Evolutionary conservation across 371 early-diverging fungal genomes (phyloP).

Genomic region (Mucor lusitanicus): DNA sequence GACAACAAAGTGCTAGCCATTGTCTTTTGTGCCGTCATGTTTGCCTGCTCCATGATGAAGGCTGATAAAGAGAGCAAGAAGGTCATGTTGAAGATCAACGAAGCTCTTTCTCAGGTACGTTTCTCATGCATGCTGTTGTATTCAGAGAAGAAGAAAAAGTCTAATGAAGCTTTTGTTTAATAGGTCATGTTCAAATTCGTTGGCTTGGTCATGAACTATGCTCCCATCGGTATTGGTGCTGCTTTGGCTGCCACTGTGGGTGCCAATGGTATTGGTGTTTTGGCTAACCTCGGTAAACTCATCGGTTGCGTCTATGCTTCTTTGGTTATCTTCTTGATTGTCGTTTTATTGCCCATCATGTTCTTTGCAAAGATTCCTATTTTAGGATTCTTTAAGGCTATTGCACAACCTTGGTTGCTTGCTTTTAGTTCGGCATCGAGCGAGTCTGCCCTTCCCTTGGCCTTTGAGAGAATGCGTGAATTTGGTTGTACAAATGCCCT

Average conservation of each 20-base stretch:
- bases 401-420: conserved; percentile 71
- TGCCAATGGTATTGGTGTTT: conserved; percentile 62
- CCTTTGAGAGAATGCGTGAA: conserved; percentile 71
- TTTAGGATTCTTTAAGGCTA: conserved; percentile 56
- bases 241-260: conserved; percentile 71
- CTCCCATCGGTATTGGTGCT: conserved; percentile 75
- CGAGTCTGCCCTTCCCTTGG: conserved; percentile 80
- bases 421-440: conserved; percentile 86
- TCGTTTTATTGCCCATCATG: conserved; percentile 68
- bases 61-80: conserved; percentile 53
- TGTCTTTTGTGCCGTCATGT: conserved; percentile 73
- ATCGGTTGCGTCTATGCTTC: conserved; percentile 71
- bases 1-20: conserved; percentile 62
- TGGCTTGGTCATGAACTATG: conserved; percentile 71
- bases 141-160: neutral
- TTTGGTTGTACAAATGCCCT: conserved; percentile 77
- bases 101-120: conserved; percentile 53
- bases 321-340: conserved; percentile 57
- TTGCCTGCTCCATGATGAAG: conserved; percentile 66
- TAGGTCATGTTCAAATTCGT: conserved; percentile 75
- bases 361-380: conserved; percentile 60
- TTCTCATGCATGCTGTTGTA: neutral
- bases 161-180: neutral
- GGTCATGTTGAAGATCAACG: conserved; percentile 60
- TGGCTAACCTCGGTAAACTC: conserved; percentile 68